Evolutionary conservation across 805 yeast genomes (phyloP), one percentile per base, ranked within the genome.

Genomic region (Metschnikowia rubicola): DNA sequence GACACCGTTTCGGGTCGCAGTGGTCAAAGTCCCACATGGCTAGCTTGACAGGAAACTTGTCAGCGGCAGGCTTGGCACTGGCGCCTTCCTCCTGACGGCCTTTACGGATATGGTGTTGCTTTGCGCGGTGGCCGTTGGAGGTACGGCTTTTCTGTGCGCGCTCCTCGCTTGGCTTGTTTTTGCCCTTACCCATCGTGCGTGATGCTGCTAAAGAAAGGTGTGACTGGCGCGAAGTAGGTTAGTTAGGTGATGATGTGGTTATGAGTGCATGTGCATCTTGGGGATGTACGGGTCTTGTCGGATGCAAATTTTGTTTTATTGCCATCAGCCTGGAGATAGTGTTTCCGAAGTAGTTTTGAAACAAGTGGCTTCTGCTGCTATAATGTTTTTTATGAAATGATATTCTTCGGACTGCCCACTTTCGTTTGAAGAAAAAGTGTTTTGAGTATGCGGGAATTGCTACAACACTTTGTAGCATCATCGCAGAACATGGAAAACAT

Each of bases 1-100:
- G 85, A 64, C 99, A 94, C 62, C 97, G 77, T 62, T 94, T 94
- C 1, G 99, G 99, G 67, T 94, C 99, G 70, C 99, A 94, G 63
- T 94, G 99, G 55, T 91, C 96, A 62, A 94, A 94, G 65, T 94
- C 99, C 97, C 99, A 92, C 99, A 92, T 92, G 13, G 97, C 97
- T 52, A 91, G 65, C 60, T 88, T 90, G 31, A 86, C 84, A 1
- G 96, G 96, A 60, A 88, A 87, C 42, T 76, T 53, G 40, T 57
- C 56, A 6, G 43, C 53, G 44, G 58, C 31, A 44, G 50, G 19
- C 41, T 44, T 9, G 56, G 67, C 43, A 51, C 44, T 44, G 11
- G 60, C 57, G 2, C 68, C 70, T 1, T 50, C 47, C 49, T 72
- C 75, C 46, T 61, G 69, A 38, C 67, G 56, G 19, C 67, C 72